These are phyloP conservation scores for Geotrichum carabidarum DNA, from an alignment of 1,139 yeast species.

Conservation along the genomic window DNA sequence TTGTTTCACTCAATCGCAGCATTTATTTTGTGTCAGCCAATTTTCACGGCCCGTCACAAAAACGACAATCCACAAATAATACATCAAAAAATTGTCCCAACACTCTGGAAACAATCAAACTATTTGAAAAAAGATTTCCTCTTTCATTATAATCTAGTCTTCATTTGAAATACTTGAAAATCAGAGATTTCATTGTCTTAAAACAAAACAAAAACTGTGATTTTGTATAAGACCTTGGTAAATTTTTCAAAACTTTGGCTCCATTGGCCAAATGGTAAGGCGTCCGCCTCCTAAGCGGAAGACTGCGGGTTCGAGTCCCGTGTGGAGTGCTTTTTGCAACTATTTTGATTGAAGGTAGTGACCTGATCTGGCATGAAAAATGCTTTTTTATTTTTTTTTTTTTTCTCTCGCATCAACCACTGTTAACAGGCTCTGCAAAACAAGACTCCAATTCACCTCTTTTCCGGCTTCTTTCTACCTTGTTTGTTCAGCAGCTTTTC, in stretches of 20 bases:
- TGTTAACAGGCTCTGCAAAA: no score
- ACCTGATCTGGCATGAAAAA: no score
- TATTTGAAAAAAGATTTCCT: no score
- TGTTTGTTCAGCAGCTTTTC: no score
- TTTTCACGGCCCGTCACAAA: background rate
- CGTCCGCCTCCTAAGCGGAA: slow-evolving; percentile 95
- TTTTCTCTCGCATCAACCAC: background rate
- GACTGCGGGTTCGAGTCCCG: slow-evolving; percentile 98
- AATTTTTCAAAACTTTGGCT: slow-evolving; percentile 39
- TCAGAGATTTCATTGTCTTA: background rate
- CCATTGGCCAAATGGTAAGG: slow-evolving; percentile 94
- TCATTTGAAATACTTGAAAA: background rate
- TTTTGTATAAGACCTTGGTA: background rate
- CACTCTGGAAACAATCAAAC: no score
- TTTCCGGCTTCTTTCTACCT: no score
- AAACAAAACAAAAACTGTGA: background rate
- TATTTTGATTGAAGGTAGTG: no score
- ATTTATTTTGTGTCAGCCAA: no score
- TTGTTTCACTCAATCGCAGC: no score
- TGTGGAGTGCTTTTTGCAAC: slow-evolving; percentile 57
- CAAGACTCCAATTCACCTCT: no score
- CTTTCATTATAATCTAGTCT: no score
- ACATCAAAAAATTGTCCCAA: background rate
- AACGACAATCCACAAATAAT: background rate
- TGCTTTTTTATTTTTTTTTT: background rate